Evolutionary conservation across 345 rosid genomes (phyloP).

Genomic region (Gossypium australe): DNA sequence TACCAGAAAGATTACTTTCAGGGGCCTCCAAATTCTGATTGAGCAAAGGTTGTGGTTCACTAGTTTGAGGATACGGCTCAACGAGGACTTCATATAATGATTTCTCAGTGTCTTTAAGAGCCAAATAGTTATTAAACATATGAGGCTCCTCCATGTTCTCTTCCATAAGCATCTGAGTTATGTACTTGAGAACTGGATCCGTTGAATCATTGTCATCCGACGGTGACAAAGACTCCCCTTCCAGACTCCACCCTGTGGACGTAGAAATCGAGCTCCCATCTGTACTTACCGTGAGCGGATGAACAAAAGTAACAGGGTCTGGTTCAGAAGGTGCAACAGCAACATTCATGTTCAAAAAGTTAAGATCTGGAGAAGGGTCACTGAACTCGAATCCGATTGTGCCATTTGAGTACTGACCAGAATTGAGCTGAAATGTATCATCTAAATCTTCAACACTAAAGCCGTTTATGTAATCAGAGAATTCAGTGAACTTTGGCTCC

Average conservation of each 20-base stretch:
- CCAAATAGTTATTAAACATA: conserved; percentile 58
- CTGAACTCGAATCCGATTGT: conserved; percentile 28
- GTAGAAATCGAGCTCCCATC: conserved; percentile 36
- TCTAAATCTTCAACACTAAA: conserved; percentile 22
- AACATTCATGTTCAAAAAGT: conserved; percentile 17
- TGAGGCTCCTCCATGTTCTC: conserved; percentile 60
- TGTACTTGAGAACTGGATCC: conserved; percentile 51
- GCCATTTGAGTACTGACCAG: neutral
- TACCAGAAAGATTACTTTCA: conserved; percentile 33
- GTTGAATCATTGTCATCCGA: conserved; percentile 51
- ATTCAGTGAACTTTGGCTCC: conserved; percentile 14
- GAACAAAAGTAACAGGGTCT: conserved; percentile 19
- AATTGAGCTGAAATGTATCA: conserved; percentile 20
- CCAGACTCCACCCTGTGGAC: conserved; percentile 24
- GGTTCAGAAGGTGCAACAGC: conserved; percentile 19
- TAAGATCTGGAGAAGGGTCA: conserved; percentile 31
- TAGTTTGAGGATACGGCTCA: conserved; percentile 44
- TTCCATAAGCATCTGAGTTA: conserved; percentile 75
- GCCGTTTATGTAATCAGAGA: conserved; percentile 21
- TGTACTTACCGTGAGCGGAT: conserved; percentile 13
- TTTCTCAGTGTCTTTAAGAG: conserved; percentile 69
- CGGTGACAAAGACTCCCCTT: conserved; percentile 36
- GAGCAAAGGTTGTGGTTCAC: conserved; percentile 6
- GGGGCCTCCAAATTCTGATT: conserved; percentile 32
- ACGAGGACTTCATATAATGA: conserved; percentile 65